Conservation (phyloP, 805 yeast genomes). For the Millerozyma acaciae region DNA sequence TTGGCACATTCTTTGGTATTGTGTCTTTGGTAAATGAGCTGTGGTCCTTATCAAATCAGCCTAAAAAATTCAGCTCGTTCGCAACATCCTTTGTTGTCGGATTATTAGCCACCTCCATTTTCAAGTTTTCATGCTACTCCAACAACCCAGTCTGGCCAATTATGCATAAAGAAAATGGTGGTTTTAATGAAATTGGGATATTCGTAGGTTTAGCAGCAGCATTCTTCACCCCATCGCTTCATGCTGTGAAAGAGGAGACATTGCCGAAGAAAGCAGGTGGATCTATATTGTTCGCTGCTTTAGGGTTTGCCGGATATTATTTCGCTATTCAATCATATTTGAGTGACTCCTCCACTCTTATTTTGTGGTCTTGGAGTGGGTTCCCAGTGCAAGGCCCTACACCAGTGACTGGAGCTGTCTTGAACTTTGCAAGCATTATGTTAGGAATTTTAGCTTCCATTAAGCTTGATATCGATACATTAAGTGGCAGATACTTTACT, state of each 20-base stretch:
- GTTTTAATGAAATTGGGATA: slow-evolving; percentile 72
- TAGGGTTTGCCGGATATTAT: slow-evolving; percentile 74
- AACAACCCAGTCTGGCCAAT: slow-evolving; percentile 97
- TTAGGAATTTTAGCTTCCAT: slow-evolving; percentile 43
- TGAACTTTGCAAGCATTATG: slow-evolving; percentile 57
- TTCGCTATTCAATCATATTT: slow-evolving; percentile 71
- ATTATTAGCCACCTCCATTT: slow-evolving; percentile 63
- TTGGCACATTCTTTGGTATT: slow-evolving; percentile 62
- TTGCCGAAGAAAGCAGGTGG: slow-evolving; percentile 29
- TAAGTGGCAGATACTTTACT: slow-evolving; percentile 28
- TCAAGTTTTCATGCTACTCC: slow-evolving; percentile 73
- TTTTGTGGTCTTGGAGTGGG: slow-evolving; percentile 97
- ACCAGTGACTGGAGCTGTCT: slow-evolving; percentile 78
- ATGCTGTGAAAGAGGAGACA: slow-evolving; percentile 12
- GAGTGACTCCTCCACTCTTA: slow-evolving; percentile 79
- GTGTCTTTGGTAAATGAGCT: slow-evolving; percentile 58
- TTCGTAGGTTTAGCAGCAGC: slow-evolving; percentile 62
- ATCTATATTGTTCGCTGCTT: slow-evolving; percentile 47
- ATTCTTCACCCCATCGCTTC: slow-evolving; percentile 47
- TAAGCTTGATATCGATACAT: slow-evolving; percentile 18
- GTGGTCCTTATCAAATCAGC: slow-evolving; percentile 25
- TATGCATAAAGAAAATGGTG: slow-evolving; percentile 81
- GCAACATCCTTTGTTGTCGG: slow-evolving; percentile 66
- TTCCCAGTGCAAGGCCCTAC: slow-evolving; percentile 83
- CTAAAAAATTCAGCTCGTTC: slow-evolving; percentile 39